phyloP scores from a whole-genome alignment of 2,329 filamentous ascomycete species.

The Aspergillus brunneoviolaceus region DNA sequence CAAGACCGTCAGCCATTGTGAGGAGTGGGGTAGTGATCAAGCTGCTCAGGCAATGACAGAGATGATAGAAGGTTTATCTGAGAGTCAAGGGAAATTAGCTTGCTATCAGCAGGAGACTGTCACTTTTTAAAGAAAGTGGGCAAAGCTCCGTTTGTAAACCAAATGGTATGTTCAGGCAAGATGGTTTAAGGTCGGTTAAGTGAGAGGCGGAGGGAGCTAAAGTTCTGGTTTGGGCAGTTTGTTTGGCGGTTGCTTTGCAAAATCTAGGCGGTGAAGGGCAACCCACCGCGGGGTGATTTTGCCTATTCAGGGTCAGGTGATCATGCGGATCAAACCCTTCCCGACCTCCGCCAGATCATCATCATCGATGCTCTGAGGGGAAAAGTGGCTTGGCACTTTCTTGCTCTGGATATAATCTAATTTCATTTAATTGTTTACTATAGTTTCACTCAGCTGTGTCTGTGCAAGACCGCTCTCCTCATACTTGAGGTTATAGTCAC shows the following conservation, averaged over 20 bases:
- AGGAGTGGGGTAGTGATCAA: slow-evolving; percentile 10
- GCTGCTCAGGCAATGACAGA: neutral
- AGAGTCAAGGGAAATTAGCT: neutral
- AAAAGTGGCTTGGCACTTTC: slow-evolving; percentile 24
- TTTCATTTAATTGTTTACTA: slow-evolving; percentile 14
- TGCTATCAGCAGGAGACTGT: slow-evolving; percentile 5
- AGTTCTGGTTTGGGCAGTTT: slow-evolving; percentile 34
- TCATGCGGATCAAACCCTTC: slow-evolving; percentile 21
- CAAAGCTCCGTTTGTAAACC: neutral
- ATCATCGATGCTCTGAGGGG: slow-evolving; percentile 22
- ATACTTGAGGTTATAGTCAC: neutral
- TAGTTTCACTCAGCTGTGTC: slow-evolving; percentile 4
- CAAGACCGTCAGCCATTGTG: slow-evolving; percentile 61
- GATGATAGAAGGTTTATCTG: slow-evolving; percentile 1
- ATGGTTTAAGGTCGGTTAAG: neutral
- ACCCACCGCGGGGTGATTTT: slow-evolving; percentile 23
- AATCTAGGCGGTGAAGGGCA: slow-evolving; percentile 27
- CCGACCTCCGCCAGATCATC: slow-evolving; percentile 24
- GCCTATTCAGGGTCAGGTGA: slow-evolving; percentile 25
- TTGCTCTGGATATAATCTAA: slow-evolving; percentile 15
- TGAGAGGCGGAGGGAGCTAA: slow-evolving; percentile 21
- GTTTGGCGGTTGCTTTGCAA: slow-evolving; percentile 32
- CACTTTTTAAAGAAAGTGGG: neutral
- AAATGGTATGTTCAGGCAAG: neutral
- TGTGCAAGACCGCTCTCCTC: slow-evolving; percentile 1